Conservation (phyloP, 2,329 filamentous ascomycete genomes). For the Aspergillus sp. region DNA sequence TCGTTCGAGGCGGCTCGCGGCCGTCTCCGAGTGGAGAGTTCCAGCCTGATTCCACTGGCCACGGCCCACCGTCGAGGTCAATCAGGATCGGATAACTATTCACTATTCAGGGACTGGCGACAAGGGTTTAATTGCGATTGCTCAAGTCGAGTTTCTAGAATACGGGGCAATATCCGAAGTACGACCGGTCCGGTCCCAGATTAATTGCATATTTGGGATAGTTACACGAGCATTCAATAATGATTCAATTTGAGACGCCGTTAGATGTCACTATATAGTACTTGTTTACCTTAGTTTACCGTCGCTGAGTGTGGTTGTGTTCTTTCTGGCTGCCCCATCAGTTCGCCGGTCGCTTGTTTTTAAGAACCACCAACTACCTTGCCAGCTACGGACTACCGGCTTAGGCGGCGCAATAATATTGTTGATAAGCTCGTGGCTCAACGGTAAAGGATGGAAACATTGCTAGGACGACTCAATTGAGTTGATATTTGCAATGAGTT, state of each 20-base stretch:
- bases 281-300: neutral
- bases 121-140: slow-evolving; percentile 8
- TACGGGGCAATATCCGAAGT: slow-evolving; percentile 2
- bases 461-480: too few relatives aligned
- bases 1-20: neutral
- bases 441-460: too few relatives aligned
- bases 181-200: neutral
- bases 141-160: slow-evolving; percentile 1
- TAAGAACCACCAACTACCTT: neutral
- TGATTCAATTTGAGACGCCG: neutral
- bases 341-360: neutral
- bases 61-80: slow-evolving; percentile 8
- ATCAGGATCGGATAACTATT: neutral
- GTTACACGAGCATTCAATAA: neutral
- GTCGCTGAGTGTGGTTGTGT: too few relatives aligned
- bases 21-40: slow-evolving; percentile 2
- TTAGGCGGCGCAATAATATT: too few relatives aligned
- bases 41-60: neutral
- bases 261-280: neutral
- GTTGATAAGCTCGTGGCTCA: too few relatives aligned
- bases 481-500: too few relatives aligned
- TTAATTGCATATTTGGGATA: neutral
- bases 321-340: neutral
- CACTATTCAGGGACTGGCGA: neutral
- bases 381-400: too few relatives aligned